Percentiles rank a stretch among this genome's conserved stretches.
Conservation (phyloP, 257 asterid species). For the Fraxinus anomala region DNA sequence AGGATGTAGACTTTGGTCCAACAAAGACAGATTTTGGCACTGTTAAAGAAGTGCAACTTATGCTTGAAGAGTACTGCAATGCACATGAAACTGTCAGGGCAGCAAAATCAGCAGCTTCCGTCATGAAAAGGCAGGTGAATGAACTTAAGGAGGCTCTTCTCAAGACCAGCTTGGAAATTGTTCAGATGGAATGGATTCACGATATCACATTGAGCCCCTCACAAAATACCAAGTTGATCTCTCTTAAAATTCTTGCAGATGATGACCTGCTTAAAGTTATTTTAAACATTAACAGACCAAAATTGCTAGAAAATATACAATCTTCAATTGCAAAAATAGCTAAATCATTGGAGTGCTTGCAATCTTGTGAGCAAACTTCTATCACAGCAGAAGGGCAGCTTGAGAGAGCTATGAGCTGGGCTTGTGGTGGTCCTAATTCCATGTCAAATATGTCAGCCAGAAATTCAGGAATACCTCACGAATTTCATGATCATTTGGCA, state of each 20-base stretch:
- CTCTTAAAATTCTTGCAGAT: constrained; percentile 56
- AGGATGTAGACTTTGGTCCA: constrained; percentile 45
- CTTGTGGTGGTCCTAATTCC: constrained; percentile 91
- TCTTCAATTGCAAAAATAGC: constrained; percentile 71
- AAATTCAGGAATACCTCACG: constrained; percentile 83
- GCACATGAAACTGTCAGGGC: constrained; percentile 90
- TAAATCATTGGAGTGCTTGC: constrained; percentile 75
- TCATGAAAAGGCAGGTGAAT: constrained; percentile 75
- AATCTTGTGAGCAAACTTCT: constrained; percentile 81
- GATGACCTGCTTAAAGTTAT: constrained; percentile 63
- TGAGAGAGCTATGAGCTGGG: constrained; percentile 99
- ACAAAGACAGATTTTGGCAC: constrained; percentile 41
- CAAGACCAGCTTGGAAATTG: constrained; percentile 75
- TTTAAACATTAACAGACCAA: constrained; percentile 68
- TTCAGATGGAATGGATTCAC: constrained; percentile 93
- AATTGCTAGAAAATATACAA: constrained; percentile 69
- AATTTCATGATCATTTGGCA: constrained; percentile 80
- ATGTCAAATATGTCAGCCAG: constrained; percentile 53
- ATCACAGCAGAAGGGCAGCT: constrained; percentile 91
- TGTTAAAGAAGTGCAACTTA: constrained; percentile 55
- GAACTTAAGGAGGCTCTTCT: constrained; percentile 77
- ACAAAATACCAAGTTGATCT: constrained; percentile 60
- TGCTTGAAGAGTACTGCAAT: constrained; percentile 90
- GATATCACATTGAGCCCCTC: constrained; percentile 58
- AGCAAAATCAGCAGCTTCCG: constrained; percentile 76